Evolutionary conservation across 1,284 basidiomycete genomes (phyloP), one percentile per base, ranked within the genome.

Genomic region (Pholiota adiposa): DNA sequence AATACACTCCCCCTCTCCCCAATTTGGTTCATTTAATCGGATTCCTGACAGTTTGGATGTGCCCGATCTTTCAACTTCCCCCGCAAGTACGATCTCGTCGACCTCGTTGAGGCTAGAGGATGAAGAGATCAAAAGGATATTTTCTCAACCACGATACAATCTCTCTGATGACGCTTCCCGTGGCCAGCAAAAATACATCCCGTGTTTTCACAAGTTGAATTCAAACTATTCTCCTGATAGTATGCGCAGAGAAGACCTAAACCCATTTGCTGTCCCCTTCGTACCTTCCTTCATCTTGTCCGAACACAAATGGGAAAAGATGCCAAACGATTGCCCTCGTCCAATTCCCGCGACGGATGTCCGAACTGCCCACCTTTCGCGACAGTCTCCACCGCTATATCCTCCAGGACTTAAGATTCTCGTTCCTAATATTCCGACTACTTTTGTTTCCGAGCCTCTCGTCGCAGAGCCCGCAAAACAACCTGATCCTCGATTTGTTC

Each of bases 111-210:
- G 59, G 31, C 51, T 67, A 50, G 64, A 64, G 19, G 60, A 65
- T 31, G 62, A 63, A 34, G 64, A 64, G 25, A 65, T 67, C 54
- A 63, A 44, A 38, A 62, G 31, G 53, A 65, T 67, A 14, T 67
- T 65, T 41, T 54, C 59, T n/a, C 41, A 51, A 36, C 33, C 61
- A 27, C 43, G 36, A 48, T 57, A 57, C 38, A 40, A 29, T 11
- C 5, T 29, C 29, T 44, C 51, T 44, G 19, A 53, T 19, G 49
- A 21, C 27, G 12, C 12, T 14, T n/a, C 34, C n/a, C 18, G 18
- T 44, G 19, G 27, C 6, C 43, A 19, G 21, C 54, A 34, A 29
- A 19, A 25, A 46, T n/a, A 29, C 8, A 33, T 27, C 12, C 21
- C 27, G 18, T 31, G 3, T 11, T 25, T 33, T 55, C 34, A 16